Percentiles rank a stretch among this genome's conserved stretches.
These are phyloP conservation scores for Neohortaea acidophila DNA, from an alignment of 495 filamentous ascomycete genomes.

Conservation along the genomic window DNA sequence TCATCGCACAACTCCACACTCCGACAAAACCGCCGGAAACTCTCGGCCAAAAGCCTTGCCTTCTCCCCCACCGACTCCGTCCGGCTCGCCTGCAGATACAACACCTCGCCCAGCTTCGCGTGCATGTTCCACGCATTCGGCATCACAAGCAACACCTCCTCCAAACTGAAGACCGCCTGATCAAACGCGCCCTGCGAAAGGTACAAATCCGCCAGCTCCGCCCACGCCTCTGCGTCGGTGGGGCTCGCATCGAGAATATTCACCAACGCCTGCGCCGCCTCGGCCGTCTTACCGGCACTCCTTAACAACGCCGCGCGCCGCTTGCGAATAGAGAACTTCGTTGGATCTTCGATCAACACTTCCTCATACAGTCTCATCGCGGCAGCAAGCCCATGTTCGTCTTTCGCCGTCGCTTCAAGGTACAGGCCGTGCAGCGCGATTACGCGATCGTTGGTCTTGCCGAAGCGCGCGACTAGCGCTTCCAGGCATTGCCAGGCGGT, in stretches of 20 bases:
- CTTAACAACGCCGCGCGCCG: constrained; percentile 66
- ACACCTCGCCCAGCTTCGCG: constrained; percentile 69
- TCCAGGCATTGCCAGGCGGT: constrained; percentile 61
- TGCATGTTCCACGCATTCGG: constrained; percentile 97
- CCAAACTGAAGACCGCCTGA: constrained; percentile 76
- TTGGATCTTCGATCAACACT: constrained; percentile 54
- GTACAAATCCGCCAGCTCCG: constrained; percentile 80
- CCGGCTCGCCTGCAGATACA: constrained; percentile 47
- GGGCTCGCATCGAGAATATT: constrained; percentile 67
- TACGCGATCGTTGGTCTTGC: constrained; percentile 63
- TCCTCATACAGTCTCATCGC: constrained; percentile 64
- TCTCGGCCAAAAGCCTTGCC: constrained; percentile 44
- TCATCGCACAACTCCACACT: constrained; percentile 87
- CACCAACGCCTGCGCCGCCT: constrained; percentile 60
- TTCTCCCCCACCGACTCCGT: constrained; percentile 29
- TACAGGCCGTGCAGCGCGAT: constrained; percentile 70
- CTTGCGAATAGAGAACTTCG: constrained; percentile 77
- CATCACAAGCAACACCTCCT: constrained; percentile 76
- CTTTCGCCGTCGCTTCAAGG: constrained; percentile 65
- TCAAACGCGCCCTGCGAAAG: constrained; percentile 54
- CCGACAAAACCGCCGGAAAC: constrained; percentile 68
- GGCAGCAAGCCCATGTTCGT: constrained; percentile 43
- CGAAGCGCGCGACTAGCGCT: constrained; percentile 63
- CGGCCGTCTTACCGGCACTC: constrained; percentile 48
- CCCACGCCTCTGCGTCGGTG: constrained; percentile 88